Base-by-base conservation (phyloP, 164 flowering plant genomes). In the Aristolochia contorta region DNA sequence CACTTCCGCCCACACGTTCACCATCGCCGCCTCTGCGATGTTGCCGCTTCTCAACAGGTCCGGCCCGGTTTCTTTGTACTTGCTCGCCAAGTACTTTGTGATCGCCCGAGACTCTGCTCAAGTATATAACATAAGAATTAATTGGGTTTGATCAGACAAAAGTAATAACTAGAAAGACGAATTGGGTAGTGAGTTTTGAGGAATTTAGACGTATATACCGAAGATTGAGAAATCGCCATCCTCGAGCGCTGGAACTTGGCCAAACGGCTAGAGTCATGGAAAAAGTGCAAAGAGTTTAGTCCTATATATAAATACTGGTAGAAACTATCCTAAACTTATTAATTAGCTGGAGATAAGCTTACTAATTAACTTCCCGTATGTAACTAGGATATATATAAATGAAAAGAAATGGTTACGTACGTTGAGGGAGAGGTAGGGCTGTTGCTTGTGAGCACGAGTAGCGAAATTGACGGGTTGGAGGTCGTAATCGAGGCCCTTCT, bases 151-250 rank as follows among this genome's bases (percentile, higher is more conserved):
- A n/a, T n/a, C n/a, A n/a, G n/a, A n/a, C n/a, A n/a, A n/a, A n/a
- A n/a, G n/a, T n/a, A n/a, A n/a, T n/a, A n/a, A n/a, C n/a, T n/a
- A n/a, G n/a, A n/a, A n/a, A n/a, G n/a, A n/a, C n/a, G n/a, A n/a
- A n/a, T n/a, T n/a, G n/a, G n/a, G n/a, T n/a, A n/a, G n/a, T n/a
- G n/a, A n/a, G n/a, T n/a, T n/a, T n/a, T n/a, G n/a, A n/a, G n/a
- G n/a, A n/a, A n/a, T n/a, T n/a, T n/a, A n/a, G n/a, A n/a, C 14
- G 3, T 30, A 4, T 3, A 24, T 73, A 79, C 90, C 90, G 32
- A 84, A 82, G 30, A 82, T 76, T 63, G 72, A 77, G 60, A 82
- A 22, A 62, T 82, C 86, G 58, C 81, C 90, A 46, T 82, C 81
- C 65, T 81, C 79, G 14, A 21, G 54, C 20, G 57, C 68, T 10